Evolutionary conservation across 2,329 filamentous ascomycete species (phyloP).

Genomic region (Ophiostoma montium): DNA sequence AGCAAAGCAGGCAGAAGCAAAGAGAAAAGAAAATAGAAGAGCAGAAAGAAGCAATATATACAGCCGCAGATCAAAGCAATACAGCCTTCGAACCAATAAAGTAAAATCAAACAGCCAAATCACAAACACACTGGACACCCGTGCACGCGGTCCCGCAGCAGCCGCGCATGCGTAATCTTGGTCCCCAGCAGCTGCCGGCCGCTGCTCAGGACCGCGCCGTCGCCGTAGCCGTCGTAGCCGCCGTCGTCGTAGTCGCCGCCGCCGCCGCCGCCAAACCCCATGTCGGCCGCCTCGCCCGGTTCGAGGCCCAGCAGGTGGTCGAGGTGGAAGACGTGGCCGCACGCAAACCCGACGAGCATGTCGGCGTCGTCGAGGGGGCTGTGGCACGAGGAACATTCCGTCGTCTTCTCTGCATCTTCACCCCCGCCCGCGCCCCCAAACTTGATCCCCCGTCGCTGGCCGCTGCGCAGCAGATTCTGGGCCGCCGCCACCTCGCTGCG

Average conservation of each 20-base stretch:
- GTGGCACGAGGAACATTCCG: too few species aligned
- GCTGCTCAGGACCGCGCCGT: constrained; percentile 25
- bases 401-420: too few species aligned
- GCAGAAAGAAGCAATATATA: too few species aligned
- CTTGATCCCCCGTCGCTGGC: constrained; percentile 74
- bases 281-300: constrained; percentile 24
- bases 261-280: constrained; percentile 28
- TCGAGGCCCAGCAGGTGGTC: constrained; percentile 50
- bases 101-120: too few species aligned
- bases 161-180: constrained; percentile 75
- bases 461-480: constrained; percentile 65
- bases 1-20: too few species aligned
- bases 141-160: constrained; percentile 57
- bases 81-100: too few species aligned
- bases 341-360: constrained; percentile 66
- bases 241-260: too few species aligned
- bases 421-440: constrained; percentile 44
- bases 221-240: too few species aligned
- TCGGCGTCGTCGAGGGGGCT: too few species aligned
- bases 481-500: constrained; percentile 74
- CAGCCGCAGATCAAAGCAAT: neutral
- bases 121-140: constrained; percentile 48
- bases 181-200: constrained; percentile 56
- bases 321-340: constrained; percentile 70
- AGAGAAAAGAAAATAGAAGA: too few species aligned